Conservation (phyloP, 169 alveolate species). For the Plasmodium vinckei region DNA sequence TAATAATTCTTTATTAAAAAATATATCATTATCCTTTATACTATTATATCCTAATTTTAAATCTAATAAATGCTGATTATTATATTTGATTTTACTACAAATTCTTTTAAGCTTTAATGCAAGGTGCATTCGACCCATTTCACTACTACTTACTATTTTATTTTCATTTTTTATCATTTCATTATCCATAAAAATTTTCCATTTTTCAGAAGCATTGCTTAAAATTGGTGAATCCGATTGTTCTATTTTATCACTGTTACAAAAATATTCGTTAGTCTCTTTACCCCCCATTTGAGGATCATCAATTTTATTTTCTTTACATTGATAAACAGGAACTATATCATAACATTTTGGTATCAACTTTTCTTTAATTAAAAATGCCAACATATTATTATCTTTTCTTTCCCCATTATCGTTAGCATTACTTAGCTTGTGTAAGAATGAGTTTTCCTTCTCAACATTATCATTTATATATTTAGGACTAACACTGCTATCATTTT, state of each 20-base stretch:
- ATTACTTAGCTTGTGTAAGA: too few relatives aligned
- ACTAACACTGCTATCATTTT: too few relatives aligned
- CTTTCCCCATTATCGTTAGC: neutral
- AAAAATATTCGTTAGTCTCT: too few relatives aligned
- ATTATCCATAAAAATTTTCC: neutral
- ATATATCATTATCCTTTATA: slow-evolving; percentile 29
- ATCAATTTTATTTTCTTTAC: neutral
- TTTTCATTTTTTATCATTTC: neutral
- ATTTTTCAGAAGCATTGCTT: neutral
- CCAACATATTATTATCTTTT: slow-evolving; percentile 5
- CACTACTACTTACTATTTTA: neutral
- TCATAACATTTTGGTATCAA: slow-evolving; percentile 44
- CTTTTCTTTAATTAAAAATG: slow-evolving; percentile 26
- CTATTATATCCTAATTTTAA: slow-evolving; percentile 62
- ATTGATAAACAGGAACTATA: slow-evolving; percentile 26
- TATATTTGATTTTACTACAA: slow-evolving; percentile 6
- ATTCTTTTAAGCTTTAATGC: slow-evolving; percentile 41
- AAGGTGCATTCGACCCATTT: neutral
- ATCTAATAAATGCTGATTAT: slow-evolving; percentile 52
- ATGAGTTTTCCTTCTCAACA: too few relatives aligned
- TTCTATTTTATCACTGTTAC: neutral
- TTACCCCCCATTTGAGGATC: neutral
- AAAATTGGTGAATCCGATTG: neutral
- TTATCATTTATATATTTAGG: too few relatives aligned
- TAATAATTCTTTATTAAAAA: slow-evolving; percentile 30